These are phyloP conservation scores for Geoglossum cookeanum DNA, from an alignment of 2,329 filamentous ascomycete genomes.

Conservation along the genomic window DNA sequence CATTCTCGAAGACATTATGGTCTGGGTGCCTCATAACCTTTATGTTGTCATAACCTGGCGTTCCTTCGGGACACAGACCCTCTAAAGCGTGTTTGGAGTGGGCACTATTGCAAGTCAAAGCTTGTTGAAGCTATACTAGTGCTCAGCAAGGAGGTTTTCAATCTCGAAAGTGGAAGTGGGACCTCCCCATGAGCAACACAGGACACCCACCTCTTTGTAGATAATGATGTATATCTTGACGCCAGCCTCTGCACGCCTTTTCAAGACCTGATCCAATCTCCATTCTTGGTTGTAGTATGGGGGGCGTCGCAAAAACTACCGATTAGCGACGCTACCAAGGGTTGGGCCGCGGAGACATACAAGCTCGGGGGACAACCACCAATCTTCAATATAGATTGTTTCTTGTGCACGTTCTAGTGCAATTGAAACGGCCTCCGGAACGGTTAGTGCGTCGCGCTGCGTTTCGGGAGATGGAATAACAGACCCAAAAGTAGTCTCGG, in stretches of 20 bases:
- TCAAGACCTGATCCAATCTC: conserved; percentile 70
- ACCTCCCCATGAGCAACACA: not conserved
- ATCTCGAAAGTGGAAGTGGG: not conserved
- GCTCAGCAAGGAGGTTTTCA: not conserved
- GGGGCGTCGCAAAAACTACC: conserved; percentile 56
- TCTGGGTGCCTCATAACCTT: conserved; percentile 78
- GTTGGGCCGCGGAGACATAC: not conserved
- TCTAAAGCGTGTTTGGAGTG: conserved; percentile 82
- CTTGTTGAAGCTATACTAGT: conserved; percentile 37
- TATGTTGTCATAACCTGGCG: conserved; percentile 75
- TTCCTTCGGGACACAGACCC: conserved; percentile 61
- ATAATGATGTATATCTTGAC: conserved; percentile 90
- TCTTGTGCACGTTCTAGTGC: conserved; percentile 82
- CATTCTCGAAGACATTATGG: conserved; percentile 87
- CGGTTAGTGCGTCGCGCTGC: not conserved
- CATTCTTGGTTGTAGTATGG: conserved; percentile 69
- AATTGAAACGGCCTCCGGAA: conserved; percentile 49
- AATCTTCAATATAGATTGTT: conserved; percentile 88
- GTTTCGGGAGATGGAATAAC: conserved; percentile 3
- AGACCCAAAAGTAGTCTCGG: conserved; percentile 74
- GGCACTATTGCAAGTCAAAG: conserved; percentile 74
- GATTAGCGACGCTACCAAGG: not conserved
- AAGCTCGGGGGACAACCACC: conserved; percentile 85
- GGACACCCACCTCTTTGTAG: conserved; percentile 55
- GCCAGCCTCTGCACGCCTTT: conserved; percentile 73